Evolutionary conservation across 2,329 filamentous ascomycete species (phyloP).

Genomic region (Helminthosporium solani): DNA sequence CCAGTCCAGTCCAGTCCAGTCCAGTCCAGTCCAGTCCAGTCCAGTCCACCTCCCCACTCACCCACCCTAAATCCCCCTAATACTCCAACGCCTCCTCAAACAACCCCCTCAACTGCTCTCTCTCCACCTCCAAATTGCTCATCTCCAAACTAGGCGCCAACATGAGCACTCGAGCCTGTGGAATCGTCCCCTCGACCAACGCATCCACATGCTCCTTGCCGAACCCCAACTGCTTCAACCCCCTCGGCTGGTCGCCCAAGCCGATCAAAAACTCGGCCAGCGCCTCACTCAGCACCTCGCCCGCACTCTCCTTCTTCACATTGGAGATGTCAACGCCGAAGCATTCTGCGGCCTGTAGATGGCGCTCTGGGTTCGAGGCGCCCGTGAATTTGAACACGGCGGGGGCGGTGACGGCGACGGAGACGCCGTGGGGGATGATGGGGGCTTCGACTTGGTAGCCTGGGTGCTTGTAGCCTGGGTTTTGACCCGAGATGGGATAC

Average conservation of each 20-base stretch:
- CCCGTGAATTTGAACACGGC: conserved; percentile 93
- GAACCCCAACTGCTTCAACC: conserved; percentile 83
- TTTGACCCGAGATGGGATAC: conserved; percentile 95
- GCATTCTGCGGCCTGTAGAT: conserved; percentile 82
- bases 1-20: too few species aligned
- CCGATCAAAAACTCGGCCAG: conserved; percentile 76
- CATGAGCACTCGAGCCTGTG: conserved; percentile 87
- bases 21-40: too few species aligned
- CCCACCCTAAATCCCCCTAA: conserved; percentile 7
- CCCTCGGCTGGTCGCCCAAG: conserved; percentile 86
- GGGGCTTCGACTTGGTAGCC: conserved; percentile 77
- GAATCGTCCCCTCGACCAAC: conserved; percentile 91
- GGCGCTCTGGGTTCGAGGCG: conserved; percentile 86
- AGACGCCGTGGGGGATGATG: conserved; percentile 94
- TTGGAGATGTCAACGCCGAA: conserved; percentile 89
- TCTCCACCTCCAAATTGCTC: conserved; percentile 48
- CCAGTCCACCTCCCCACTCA: too few species aligned
- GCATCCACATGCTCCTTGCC: conserved; percentile 70
- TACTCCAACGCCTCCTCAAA: conserved; percentile 52
- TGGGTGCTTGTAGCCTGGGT: conserved; percentile 81
- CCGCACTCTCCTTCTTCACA: conserved; percentile 85
- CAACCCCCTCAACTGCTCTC: conserved; percentile 50
- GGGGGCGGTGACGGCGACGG: conserved; percentile 88
- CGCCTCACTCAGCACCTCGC: conserved; percentile 83
- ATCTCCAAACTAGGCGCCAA: conserved; percentile 74